phyloP scores from a whole-genome alignment of 2,329 filamentous ascomycete species.

The Venturia pyrina region DNA sequence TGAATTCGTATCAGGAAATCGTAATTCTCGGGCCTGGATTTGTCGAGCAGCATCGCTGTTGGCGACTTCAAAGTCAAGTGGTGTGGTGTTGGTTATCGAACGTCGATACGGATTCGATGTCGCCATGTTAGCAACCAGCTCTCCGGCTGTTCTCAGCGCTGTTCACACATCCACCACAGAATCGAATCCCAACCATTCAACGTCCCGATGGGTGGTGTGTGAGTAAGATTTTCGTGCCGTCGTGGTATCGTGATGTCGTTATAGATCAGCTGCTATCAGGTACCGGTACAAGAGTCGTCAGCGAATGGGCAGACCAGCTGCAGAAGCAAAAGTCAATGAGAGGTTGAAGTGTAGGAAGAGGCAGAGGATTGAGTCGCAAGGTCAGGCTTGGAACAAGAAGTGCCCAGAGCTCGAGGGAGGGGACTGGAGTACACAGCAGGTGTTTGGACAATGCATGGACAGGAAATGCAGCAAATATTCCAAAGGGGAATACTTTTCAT shows the following conservation, averaged over 20 bases:
- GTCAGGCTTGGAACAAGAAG: slow-evolving; percentile 1
- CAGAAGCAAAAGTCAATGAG: background rate
- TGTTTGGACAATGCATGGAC: slow-evolving; percentile 4
- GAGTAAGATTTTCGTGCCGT: background rate
- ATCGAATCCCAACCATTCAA: background rate
- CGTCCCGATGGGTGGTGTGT: background rate
- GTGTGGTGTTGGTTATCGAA: background rate
- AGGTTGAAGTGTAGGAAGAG: background rate
- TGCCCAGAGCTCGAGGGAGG: slow-evolving; percentile 5
- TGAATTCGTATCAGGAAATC: background rate
- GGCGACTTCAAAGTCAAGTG: background rate
- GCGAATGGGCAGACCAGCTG: slow-evolving; percentile 5
- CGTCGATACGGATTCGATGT: background rate
- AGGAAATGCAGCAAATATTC: background rate
- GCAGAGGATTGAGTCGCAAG: background rate
- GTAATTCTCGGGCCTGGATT: background rate
- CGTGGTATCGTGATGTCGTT: background rate
- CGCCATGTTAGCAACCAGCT: background rate
- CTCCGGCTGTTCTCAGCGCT: background rate
- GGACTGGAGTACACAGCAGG: slow-evolving; percentile 1
- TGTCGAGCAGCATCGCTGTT: background rate
- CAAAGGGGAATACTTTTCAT: slow-evolving; percentile 5
- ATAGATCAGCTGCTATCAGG: background rate
- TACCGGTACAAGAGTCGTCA: background rate
- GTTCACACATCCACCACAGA: background rate